A percentile compares a stretch with the other conserved stretches of the same genome.
These are phyloP conservation scores for Trichosporon asahii DNA, from an alignment of 1,284 basidiomycete species.

Conservation along the genomic window DNA sequence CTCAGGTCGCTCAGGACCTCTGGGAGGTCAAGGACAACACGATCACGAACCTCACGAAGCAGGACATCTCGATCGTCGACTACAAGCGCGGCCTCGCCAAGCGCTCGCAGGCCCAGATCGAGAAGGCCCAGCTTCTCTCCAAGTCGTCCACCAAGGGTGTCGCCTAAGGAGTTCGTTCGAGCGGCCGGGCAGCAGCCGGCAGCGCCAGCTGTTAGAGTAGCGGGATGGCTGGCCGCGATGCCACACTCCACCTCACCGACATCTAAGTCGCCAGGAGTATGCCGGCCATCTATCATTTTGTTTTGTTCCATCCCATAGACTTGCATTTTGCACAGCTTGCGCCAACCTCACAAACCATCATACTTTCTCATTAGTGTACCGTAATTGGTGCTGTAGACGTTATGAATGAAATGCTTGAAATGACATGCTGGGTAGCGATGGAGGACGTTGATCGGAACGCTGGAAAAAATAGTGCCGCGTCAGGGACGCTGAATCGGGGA, in stretches of 20 bases:
- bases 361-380: conserved; percentile 6
- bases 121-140: conserved; percentile 88
- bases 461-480: neutral
- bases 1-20: conserved; percentile 92
- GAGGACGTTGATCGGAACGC: no score
- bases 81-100: conserved; percentile 67
- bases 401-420: conserved; percentile 5
- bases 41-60: conserved; percentile 85
- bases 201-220: conserved; percentile 1
- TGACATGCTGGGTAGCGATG: neutral
- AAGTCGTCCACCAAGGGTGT: conserved; percentile 59
- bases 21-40: conserved; percentile 97
- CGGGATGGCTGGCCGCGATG: conserved; percentile 4
- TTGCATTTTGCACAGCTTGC: conserved; percentile 9
- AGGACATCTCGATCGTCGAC: conserved; percentile 82
- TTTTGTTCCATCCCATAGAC: conserved; percentile 2
- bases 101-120: conserved; percentile 61
- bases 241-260: neutral
- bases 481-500: neutral
- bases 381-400: conserved; percentile 6
- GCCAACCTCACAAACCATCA: neutral
- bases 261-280: neutral
- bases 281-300: neutral
- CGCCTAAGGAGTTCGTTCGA: conserved; percentile 32
- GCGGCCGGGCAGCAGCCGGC: neutral